Evolutionary conservation across 768 basidiomycete genomes (phyloP).

Genomic region (Rhizopogon roseolus): DNA sequence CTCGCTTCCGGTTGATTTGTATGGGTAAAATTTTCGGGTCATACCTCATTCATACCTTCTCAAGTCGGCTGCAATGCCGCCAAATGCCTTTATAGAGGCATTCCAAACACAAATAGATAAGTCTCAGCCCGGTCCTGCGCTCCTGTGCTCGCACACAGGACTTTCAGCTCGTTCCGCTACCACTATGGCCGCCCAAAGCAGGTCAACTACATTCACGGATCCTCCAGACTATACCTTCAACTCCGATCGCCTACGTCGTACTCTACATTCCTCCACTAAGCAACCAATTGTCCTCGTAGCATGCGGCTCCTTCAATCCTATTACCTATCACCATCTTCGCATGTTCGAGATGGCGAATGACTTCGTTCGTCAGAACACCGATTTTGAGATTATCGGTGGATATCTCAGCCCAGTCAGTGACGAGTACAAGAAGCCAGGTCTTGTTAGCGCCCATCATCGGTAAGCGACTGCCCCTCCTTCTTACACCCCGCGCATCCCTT

Average conservation of each 20-base stretch:
- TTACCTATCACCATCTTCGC: slow-evolving; percentile 95
- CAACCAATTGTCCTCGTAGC: slow-evolving; percentile 93
- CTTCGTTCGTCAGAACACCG: slow-evolving; percentile 86
- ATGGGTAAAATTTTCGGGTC: too few species aligned
- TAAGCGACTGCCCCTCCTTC: slow-evolving; percentile 36
- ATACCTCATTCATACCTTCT: too few species aligned
- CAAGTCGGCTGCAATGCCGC: too few species aligned
- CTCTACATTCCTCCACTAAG: slow-evolving; percentile 58
- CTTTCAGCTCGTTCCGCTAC: slow-evolving; percentile 4
- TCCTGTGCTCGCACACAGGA: too few species aligned
- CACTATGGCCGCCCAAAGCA: slow-evolving; percentile 21
- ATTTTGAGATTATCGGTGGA: slow-evolving; percentile 91
- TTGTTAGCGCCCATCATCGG: slow-evolving; percentile 86
- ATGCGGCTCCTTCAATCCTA: slow-evolving; percentile 96
- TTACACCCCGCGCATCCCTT: neutral
- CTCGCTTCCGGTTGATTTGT: too few species aligned
- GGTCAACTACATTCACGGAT: slow-evolving; percentile 42
- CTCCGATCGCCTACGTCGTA: slow-evolving; percentile 53
- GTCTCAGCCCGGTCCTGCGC: too few species aligned
- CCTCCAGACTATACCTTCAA: slow-evolving; percentile 68
- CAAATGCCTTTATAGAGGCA: too few species aligned
- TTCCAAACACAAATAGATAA: too few species aligned
- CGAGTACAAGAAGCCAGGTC: slow-evolving; percentile 93
- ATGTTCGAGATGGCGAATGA: slow-evolving; percentile 99
- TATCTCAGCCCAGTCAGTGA: slow-evolving; percentile 97